Percentiles rank a stretch among this genome's conserved stretches.
Evolutionary conservation across 768 basidiomycete species (phyloP).

Genomic region (Pisolithus microcarpus): DNA sequence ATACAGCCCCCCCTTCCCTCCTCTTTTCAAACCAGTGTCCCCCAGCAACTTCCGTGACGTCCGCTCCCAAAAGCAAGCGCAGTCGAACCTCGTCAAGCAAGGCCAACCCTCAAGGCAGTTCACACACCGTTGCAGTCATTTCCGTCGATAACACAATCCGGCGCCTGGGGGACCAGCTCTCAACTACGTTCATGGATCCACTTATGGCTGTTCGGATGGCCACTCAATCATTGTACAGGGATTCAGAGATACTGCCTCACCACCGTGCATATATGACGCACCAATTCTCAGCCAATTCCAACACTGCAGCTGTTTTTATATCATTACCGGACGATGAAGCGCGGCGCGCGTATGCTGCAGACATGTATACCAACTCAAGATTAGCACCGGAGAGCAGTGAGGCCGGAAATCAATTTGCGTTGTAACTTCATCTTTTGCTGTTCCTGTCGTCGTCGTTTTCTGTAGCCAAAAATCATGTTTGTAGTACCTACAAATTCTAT

Average conservation of each 20-base stretch:
- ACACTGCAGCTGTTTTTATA: not conserved
- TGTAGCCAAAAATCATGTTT: too few species aligned
- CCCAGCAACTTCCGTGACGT: not conserved
- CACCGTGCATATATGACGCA: not conserved
- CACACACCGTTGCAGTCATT: not conserved
- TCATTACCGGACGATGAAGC: not conserved
- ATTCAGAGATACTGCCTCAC: not conserved
- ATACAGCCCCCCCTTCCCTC: too few species aligned
- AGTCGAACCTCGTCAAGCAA: not conserved
- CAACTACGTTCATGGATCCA: not conserved
- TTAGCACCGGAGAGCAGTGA: too few species aligned
- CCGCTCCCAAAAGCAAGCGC: not conserved
- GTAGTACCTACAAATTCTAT: too few species aligned
- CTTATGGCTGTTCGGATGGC: not conserved
- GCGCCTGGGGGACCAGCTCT: not conserved
- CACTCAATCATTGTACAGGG: not conserved
- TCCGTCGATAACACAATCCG: not conserved
- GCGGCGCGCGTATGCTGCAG: too few species aligned
- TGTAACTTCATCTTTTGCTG: too few species aligned
- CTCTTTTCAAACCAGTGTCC: too few species aligned
- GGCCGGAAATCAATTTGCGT: too few species aligned
- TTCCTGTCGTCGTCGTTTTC: too few species aligned
- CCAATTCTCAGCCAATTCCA: not conserved
- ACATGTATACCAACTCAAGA: too few species aligned
- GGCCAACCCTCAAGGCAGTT: not conserved